phyloP scores from a whole-genome alignment of 2,329 filamentous ascomycete species.

The Aschersonia sp. region DNA sequence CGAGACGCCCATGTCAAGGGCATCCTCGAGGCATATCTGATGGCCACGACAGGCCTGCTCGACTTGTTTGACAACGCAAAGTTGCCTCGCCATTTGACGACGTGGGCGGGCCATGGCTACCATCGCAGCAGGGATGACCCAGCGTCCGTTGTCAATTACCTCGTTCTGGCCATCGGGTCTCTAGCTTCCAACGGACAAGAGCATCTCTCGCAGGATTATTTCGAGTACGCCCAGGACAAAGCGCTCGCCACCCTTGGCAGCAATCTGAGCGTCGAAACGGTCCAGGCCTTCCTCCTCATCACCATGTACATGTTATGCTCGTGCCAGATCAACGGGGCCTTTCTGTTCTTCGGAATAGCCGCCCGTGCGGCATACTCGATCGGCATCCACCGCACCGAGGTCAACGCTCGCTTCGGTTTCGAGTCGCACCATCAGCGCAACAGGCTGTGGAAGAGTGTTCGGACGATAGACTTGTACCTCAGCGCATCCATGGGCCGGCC shows the following conservation, averaged over 20 bases:
- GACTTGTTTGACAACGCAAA: slow-evolving; percentile 30
- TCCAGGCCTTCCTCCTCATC: slow-evolving; percentile 34
- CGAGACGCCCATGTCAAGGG: slow-evolving; percentile 11
- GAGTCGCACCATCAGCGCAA: slow-evolving; percentile 29
- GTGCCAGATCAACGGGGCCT: slow-evolving; percentile 40
- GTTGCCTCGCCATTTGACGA: slow-evolving; percentile 23
- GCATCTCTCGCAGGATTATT: slow-evolving; percentile 26
- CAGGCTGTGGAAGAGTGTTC: slow-evolving; percentile 37
- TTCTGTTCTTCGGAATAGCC: slow-evolving; percentile 38
- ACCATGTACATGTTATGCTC: slow-evolving; percentile 39
- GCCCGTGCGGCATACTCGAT: slow-evolving; percentile 37
- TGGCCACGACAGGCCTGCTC: slow-evolving; percentile 28
- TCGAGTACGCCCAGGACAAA: slow-evolving; percentile 32
- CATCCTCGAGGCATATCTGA: slow-evolving; percentile 21
- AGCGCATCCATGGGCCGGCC: slow-evolving; percentile 40
- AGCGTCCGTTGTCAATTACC: slow-evolving; percentile 28
- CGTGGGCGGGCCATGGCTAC: slow-evolving; percentile 23
- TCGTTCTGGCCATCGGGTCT: slow-evolving; percentile 35
- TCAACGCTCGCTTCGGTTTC: slow-evolving; percentile 35
- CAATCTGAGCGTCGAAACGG: slow-evolving; percentile 31
- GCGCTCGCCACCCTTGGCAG: slow-evolving; percentile 29
- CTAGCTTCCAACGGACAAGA: slow-evolving; percentile 23
- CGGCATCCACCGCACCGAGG: slow-evolving; percentile 37
- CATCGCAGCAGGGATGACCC: slow-evolving; percentile 17
- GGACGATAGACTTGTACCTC: slow-evolving; percentile 36